Conservation (phyloP, 1,284 basidiomycete genomes). For the Rhodotorula glutinis region DNA sequence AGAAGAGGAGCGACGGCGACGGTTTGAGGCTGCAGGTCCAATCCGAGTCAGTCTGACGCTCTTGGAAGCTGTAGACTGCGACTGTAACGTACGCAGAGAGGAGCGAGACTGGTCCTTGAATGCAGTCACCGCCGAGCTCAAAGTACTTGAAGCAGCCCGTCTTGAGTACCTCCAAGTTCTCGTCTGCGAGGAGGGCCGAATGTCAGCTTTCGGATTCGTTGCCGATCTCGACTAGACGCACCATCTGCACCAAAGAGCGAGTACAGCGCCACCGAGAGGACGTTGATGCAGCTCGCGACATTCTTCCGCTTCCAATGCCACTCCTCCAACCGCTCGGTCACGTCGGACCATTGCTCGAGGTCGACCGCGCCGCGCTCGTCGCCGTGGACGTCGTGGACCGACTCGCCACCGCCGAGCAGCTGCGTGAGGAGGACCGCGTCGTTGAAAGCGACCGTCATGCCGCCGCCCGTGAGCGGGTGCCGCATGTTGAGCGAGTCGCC, state of each 20-base stretch:
- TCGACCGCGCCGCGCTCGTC: slow-evolving; percentile 44
- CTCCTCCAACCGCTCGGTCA: slow-evolving; percentile 59
- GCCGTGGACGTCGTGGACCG: slow-evolving; percentile 17
- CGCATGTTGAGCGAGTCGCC: slow-evolving; percentile 99
- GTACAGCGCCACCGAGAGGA: slow-evolving; percentile 84
- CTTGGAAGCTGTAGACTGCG: slow-evolving; percentile 25
- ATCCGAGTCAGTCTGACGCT: not conserved
- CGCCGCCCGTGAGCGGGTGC: slow-evolving; percentile 94
- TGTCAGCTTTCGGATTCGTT: slow-evolving; percentile 2
- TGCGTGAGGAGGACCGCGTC: slow-evolving; percentile 73
- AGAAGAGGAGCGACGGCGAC: slow-evolving; percentile 71
- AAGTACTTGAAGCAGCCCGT: slow-evolving; percentile 98
- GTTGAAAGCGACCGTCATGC: slow-evolving; percentile 88
- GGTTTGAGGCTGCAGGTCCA: slow-evolving; percentile 57
- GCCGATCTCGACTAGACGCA: too few relatives aligned
- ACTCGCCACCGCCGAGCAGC: slow-evolving; percentile 53
- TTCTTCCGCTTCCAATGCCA: slow-evolving; percentile 87
- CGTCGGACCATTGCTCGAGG: slow-evolving; percentile 60
- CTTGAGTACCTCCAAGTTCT: slow-evolving; percentile 74
- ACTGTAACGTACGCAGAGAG: slow-evolving; percentile 65
- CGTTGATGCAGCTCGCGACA: slow-evolving; percentile 78
- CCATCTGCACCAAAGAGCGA: slow-evolving; percentile 84
- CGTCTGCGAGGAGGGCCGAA: slow-evolving; percentile 55
- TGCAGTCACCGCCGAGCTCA: slow-evolving; percentile 83
- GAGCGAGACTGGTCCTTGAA: slow-evolving; percentile 82